Evolutionary conservation across 2,329 filamentous ascomycete species (phyloP).

Genomic region (Fusarium camptoceras): DNA sequence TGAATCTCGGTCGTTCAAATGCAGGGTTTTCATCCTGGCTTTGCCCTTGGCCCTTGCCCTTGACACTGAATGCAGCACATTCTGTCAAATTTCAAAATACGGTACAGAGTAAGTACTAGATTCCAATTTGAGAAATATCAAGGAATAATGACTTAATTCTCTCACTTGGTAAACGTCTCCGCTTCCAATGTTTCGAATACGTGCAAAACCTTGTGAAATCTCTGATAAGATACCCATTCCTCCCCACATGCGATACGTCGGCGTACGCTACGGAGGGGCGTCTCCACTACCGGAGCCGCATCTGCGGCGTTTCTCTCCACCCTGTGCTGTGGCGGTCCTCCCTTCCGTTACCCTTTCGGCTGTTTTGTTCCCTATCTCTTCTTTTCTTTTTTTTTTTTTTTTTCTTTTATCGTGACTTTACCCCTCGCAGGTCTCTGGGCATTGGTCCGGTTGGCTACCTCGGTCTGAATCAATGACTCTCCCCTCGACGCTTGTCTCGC

Average conservation of each 20-base stretch:
- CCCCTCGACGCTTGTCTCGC: slow-evolving; percentile 21
- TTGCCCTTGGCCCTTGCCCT: slow-evolving; percentile 2
- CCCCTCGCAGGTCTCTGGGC: slow-evolving; percentile 20
- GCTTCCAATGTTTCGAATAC: slow-evolving; percentile 3
- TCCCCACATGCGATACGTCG: slow-evolving; percentile 15
- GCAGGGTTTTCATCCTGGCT: slow-evolving; percentile 27
- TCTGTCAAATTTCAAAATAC: slow-evolving; percentile 31
- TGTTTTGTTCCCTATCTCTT: slow-evolving; percentile 18
- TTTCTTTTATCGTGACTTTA: not conserved
- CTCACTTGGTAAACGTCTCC: slow-evolving; percentile 1
- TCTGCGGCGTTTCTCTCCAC: slow-evolving; percentile 23
- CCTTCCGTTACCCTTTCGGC: slow-evolving; percentile 17
- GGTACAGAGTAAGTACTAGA: slow-evolving; percentile 26
- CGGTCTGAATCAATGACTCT: slow-evolving; percentile 11
- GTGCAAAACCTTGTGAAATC: not conserved
- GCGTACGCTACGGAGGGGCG: slow-evolving; percentile 11
- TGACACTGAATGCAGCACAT: slow-evolving; percentile 8
- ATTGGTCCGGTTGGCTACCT: slow-evolving; percentile 2
- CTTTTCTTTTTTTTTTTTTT: too few species aligned
- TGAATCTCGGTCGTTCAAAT: slow-evolving; percentile 27
- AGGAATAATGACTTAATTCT: slow-evolving; percentile 5
- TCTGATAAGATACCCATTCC: slow-evolving; percentile 9
- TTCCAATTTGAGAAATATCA: not conserved
- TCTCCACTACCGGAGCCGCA: slow-evolving; percentile 33
- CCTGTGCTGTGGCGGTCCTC: slow-evolving; percentile 16